A percentile compares a stretch with the other conserved stretches of the same genome.
phyloP scores from a whole-genome alignment of 441 rosid species.

The Arabidopsis lyrata region DNA sequence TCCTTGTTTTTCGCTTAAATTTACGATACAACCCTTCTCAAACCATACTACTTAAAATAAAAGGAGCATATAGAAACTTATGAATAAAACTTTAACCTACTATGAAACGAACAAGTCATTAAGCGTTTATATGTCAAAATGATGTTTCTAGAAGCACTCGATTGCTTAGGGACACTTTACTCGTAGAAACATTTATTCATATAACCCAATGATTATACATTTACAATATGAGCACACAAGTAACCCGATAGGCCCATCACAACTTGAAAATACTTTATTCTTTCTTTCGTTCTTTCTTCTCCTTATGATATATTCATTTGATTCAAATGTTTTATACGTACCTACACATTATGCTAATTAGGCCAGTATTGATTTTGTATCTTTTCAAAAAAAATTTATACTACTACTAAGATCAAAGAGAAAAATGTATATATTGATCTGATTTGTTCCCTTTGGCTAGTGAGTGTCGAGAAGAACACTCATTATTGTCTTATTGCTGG shows the following conservation, averaged over 20 bases:
- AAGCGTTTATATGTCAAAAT: constrained; percentile 32
- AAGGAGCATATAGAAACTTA: constrained; percentile 31
- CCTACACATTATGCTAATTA: background rate
- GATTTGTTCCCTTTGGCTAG: constrained; percentile 24
- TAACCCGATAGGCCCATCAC: constrained; percentile 44
- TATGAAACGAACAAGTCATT: constrained; percentile 21
- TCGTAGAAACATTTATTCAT: constrained; percentile 13
- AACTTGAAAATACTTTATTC: constrained; percentile 1
- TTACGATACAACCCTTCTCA: constrained; percentile 29
- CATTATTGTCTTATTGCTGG: constrained; percentile 25
- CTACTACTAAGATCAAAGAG: background rate
- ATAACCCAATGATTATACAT: constrained; percentile 44
- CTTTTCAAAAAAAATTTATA: too few species aligned
- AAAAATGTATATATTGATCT: background rate
- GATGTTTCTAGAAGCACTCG: constrained; percentile 48
- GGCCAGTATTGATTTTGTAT: background rate
- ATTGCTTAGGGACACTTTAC: constrained; percentile 34
- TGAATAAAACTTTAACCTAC: constrained; percentile 21
- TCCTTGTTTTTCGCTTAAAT: background rate
- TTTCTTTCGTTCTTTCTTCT: constrained; percentile 4
- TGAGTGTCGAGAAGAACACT: constrained; percentile 21
- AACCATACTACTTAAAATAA: constrained; percentile 14
- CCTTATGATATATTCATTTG: background rate
- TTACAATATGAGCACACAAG: constrained; percentile 44
- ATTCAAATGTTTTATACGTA: constrained; percentile 1